Percentiles rank a stretch among this genome's conserved stretches.
These are phyloP conservation scores for Tillandsia fasciculata DNA, from an alignment of 176 grass and related monocot species.

Conservation along the genomic window DNA sequence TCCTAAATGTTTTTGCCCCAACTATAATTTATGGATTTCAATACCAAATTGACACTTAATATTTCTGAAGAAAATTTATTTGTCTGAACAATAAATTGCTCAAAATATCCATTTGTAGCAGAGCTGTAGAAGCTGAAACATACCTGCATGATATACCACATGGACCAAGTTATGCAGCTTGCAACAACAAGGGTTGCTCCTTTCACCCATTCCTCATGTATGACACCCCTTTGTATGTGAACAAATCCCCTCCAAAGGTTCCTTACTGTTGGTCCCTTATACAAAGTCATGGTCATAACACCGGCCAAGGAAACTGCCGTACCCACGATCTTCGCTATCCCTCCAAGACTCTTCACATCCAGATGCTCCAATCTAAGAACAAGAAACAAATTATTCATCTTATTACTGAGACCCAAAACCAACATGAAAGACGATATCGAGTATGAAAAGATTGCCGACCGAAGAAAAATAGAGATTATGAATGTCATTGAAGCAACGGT, in stretches of 20 bases:
- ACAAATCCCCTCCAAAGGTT: constrained; percentile 45
- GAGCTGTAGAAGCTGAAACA: no score
- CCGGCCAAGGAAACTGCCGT: constrained; percentile 61
- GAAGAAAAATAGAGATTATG: constrained; percentile 65
- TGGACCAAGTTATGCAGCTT: constrained; percentile 70
- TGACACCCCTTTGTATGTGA: constrained; percentile 25
- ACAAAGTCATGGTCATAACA: constrained; percentile 84
- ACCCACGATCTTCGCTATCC: constrained; percentile 54
- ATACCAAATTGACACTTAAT: not conserved
- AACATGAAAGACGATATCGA: not conserved
- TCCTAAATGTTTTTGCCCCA: no score
- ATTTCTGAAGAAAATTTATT: no score
- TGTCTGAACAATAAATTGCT: no score
- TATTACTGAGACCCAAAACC: not conserved
- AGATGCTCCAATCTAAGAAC: constrained; percentile 65
- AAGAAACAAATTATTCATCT: not conserved
- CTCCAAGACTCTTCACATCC: constrained; percentile 38
- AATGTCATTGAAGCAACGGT: constrained; percentile 69
- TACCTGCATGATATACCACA: constrained; percentile 92
- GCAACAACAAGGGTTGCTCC: constrained; percentile 53
- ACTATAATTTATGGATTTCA: not conserved
- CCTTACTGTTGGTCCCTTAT: constrained; percentile 47
- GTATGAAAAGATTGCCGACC: constrained; percentile 5
- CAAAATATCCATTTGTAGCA: no score
- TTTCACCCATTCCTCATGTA: constrained; percentile 49